A percentile compares a stretch with the other conserved stretches of the same genome.
Conservation (phyloP, 106 monocot genomes). For the Iris macrosiphon region DNA sequence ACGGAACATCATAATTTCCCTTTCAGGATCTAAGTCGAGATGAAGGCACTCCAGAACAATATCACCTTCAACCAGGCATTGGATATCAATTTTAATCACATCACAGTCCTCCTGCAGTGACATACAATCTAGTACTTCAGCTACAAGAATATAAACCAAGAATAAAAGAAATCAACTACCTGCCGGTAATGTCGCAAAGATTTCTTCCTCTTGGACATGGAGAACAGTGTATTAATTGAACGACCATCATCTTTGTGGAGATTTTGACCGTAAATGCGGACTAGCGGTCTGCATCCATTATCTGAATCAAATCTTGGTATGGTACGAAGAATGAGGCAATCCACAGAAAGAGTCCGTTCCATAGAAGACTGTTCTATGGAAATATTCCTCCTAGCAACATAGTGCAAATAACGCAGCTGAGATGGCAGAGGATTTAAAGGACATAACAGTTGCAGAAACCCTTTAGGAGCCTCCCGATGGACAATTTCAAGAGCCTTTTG, state of each 20-base stretch:
- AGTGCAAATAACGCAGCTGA: constrained; percentile 92
- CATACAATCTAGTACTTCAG: neutral
- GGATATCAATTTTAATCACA: constrained; percentile 96
- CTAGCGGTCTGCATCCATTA: constrained; percentile 79
- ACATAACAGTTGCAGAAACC: constrained; percentile 75
- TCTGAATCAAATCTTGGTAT: constrained; percentile 88
- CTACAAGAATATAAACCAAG: constrained; percentile 1
- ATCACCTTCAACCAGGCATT: constrained; percentile 90
- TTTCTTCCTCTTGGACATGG: constrained; percentile 82
- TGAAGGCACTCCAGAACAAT: constrained; percentile 95
- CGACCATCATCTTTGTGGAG: constrained; percentile 28
- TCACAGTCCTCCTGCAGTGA: constrained; percentile 80
- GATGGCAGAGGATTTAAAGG: constrained; percentile 93
- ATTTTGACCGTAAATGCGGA: constrained; percentile 81
- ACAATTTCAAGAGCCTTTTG: constrained; percentile 70
- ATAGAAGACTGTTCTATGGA: no score
- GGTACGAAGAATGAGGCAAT: constrained; percentile 69
- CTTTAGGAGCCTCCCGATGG: constrained; percentile 89
- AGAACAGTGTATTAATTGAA: constrained; percentile 56
- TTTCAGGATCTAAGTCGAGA: constrained; percentile 74
- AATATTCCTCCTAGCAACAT: constrained; percentile 78
- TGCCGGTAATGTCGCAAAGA: constrained; percentile 76
- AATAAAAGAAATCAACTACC: constrained; percentile 30
- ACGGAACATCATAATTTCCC: constrained; percentile 99
- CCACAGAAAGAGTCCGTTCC: neutral